Base-by-base conservation (phyloP, 1,139 yeast genomes). In the Pichia sp. region DNA sequence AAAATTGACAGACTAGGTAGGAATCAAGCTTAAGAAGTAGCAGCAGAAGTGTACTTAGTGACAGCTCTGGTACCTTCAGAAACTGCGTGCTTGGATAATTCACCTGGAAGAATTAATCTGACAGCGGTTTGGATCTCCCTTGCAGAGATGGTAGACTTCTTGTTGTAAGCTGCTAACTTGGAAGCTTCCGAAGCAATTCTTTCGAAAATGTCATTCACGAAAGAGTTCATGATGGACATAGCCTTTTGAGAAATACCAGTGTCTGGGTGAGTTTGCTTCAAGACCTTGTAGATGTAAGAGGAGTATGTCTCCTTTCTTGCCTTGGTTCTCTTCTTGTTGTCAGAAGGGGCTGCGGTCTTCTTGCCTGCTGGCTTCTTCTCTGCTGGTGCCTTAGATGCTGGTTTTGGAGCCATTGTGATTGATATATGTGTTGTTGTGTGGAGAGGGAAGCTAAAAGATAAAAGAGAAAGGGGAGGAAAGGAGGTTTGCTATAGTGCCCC, bases 61-160 rank as follows among this genome's bases (percentile, higher is more conserved):
- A 91, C 97, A 67, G 98, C 96, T 82, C 96, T 87, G 59, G 97
- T 88, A 77, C 97, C 97, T 73, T 88, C 97, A 58, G 96, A 84
- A 59, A 87, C 96, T 59, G 97, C 96, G 71, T 88, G 97, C 79
- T 88, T 91, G 55, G 98, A 96, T 69, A 91, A 80, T 74, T 91
- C 98, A 80, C 98, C 98, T 54, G 98, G 98, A 60, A 91, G 83
- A 72, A 91, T 91, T 64, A 91, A 82, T 78, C 97, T 85, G 55
- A 91, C 98, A 55, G 98, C 96, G 56, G 97, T 91, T 73, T 91
- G 98, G 62, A 91, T 91, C 72, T 91, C 98, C 76, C 98, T 87
- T 45, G 98, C 95, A 51, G 97, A 87, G 62, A 91, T 91, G 60
- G 98, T 91, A 41, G 96, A 87, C 74, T 88, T 88, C 79, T 91